Evolutionary conservation across 2,329 filamentous ascomycete species (phyloP), one percentile per base, ranked within the genome.

Genomic region (Macrophomina tecta): DNA sequence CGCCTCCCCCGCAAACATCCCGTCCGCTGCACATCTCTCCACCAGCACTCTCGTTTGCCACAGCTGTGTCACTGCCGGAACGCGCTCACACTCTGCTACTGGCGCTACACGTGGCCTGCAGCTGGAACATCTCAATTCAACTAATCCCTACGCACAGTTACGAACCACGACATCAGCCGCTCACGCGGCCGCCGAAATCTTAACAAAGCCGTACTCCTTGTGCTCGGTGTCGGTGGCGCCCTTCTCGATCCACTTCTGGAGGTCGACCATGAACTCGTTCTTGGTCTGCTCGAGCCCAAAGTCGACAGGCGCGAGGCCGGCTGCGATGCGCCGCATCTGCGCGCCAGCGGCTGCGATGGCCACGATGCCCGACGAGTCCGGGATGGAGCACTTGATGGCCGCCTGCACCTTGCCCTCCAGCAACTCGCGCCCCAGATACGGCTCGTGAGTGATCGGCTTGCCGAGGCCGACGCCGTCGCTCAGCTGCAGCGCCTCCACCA

Each of bases 401-500:
- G 18, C 45, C 45, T 77, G 78, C 4, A 79, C 80, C 69, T 79
- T 80, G 11, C 84, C 83, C 0, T 77, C 72, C 0, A 87, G 73
- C 1, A 86, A 80, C 28, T 83, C 78, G 52, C 75, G 77, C 46
- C 79, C 77, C 1, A 86, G 73, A 9, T 76, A 75, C 0, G 81
- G 81, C 71, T 89, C 86, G 70, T 86, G 83, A 53, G 80, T 81
- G 0, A 84, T 72, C 0, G 86, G 81, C 6, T 86, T 81, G 0
- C 79, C 89, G 18, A 90, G 77, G 0, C 88, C 88, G 9, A 90
- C 79, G 23, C 88, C 87, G 70, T 90, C 83, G 3, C 89, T 84
- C 0, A 82, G 80, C 3, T 84, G 70, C 2, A 89, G 77, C 0
- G 84, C 85, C 30, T 78, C 74, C 16, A 84, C 83, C 86, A 89